Evolutionary conservation across 495 filamentous ascomycete species (phyloP), one percentile per base, ranked within the genome.

Genomic region (Gamarada debralockiae): DNA sequence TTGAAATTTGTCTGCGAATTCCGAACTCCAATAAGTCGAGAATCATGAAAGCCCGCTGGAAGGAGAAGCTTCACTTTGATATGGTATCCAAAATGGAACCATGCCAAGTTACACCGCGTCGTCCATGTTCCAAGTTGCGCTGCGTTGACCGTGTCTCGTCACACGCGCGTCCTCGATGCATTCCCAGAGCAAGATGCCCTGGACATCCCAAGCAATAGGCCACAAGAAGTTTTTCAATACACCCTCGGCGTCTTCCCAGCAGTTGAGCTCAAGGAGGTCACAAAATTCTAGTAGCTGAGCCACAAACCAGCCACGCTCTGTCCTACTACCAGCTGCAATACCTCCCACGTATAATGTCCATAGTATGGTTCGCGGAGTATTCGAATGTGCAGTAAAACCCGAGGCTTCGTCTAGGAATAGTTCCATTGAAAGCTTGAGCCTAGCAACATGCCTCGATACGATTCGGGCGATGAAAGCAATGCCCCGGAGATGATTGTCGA

Each of bases 381-480:
- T 40, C 22, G 38, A 18, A 9, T 24, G 40, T 6, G n/a, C 14
- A 29, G 27, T 9, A 25, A 21, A 36, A 9, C 38, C 20, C 7
- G 27, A 37, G 3, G 38, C 31, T 2, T 54, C n/a, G 1, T 34
- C 25, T 8, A 54, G 9, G 22, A 54, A 42, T 12, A 39, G 17
- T 18, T 22, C 23, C 31, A 54, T 48, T 21, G 52, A 48, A 24
- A 22, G n/a, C 10, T 48, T 31, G 9, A 54, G 44, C 29, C 52
- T 39, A 12, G 15, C 21, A 10, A 54, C 33, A 23, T 48, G 33
- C 22, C 52, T 47, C 4, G 29, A 5, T 42, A 54, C 41, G 6
- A 54, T 39, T 23, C 15, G 18, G 21, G 52, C 52, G 10, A n/a
- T 54, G 52, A 54, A 41, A 10, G 18, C n/a, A 14, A 54, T 54